phyloP scores from a whole-genome alignment of 306 rosid genomes.

The Inga laurina region DNA sequence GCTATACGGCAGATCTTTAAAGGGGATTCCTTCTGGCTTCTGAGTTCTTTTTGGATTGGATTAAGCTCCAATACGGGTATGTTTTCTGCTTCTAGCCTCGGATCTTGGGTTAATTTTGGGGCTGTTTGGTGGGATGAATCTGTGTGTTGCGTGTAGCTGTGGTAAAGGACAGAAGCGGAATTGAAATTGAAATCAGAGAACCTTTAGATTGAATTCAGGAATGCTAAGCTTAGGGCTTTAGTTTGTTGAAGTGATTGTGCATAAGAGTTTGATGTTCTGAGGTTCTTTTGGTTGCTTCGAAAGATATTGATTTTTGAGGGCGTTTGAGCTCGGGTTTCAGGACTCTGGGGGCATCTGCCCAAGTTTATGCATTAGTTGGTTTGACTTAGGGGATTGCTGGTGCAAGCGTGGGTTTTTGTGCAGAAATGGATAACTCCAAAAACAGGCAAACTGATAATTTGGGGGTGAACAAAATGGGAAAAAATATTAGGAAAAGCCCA shows the following conservation, averaged over 20 bases:
- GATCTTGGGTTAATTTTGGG: slow-evolving; percentile 32
- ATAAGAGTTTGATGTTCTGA: not conserved
- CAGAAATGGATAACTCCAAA: slow-evolving; percentile 57
- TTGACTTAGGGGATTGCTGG: not conserved
- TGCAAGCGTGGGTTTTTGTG: slow-evolving; percentile 6
- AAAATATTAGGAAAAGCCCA: slow-evolving; percentile 91
- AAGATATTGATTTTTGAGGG: not conserved
- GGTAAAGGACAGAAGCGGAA: not conserved
- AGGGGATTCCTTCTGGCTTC: not conserved
- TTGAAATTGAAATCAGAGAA: slow-evolving; percentile 1
- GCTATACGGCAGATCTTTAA: not conserved
- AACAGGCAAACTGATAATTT: slow-evolving; percentile 67
- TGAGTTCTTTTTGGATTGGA: not conserved
- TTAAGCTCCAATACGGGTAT: slow-evolving; percentile 34
- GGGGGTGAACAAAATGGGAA: slow-evolving; percentile 91
- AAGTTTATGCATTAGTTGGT: not conserved
- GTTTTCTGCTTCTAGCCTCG: slow-evolving; percentile 31
- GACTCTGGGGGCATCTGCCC: not conserved
- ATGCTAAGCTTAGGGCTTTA: not conserved
- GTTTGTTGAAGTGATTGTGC: not conserved
- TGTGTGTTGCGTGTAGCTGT: not conserved
- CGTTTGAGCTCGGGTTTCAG: not conserved
- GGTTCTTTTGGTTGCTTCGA: slow-evolving; percentile 4
- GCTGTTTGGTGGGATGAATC: not conserved
- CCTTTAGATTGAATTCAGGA: not conserved